Evolutionary conservation across 2,329 filamentous ascomycete genomes (phyloP), one percentile per base, ranked within the genome.

Genomic region (Aspergillus aculeatinus): DNA sequence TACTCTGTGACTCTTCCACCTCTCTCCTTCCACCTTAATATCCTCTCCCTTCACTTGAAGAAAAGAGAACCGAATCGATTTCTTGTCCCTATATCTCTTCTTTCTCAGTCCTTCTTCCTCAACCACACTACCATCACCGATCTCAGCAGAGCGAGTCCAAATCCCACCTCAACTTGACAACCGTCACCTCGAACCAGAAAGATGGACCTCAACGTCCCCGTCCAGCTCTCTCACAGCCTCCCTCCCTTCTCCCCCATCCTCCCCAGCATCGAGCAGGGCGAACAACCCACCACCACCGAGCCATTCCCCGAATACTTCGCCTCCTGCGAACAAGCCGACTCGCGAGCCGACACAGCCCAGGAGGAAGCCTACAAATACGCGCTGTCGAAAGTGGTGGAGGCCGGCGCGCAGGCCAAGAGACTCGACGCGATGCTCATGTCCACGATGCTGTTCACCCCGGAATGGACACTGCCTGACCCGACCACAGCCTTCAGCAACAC

Each of bases 301-400:
- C 65, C 69, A 0, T 74, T 74, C 21, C 71, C 71, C 0, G 67
- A 68, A 11, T 73, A 71, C 51, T 58, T 68, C 47, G 63, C 68
- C 25, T 58, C 57, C 9, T 65, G 62, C 48, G 61, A 67, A 25
- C 29, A 21, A 2, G 23, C 55, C 3, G 31, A 48, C 2, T 42
- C 58, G 9, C 21, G 44, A 1, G 48, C 57, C 5, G 60, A 71
- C 27, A 53, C 58, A 14, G 50, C 47, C 6, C 55, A 61, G 5
- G 66, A 70, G n/a, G 58, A 63, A 23, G 65, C 65, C 14, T 72
- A 71, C 59, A 61, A 62, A 6, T 48, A 60, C 14, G 69, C 70
- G 3, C 56, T 73, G 29, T 60, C 60, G 5, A 69, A 65, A 42
- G 64, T 67, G 3, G 58, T 65, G 21, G 66, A 70, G n/a, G 65